Evolutionary conservation across 768 basidiomycete species (phyloP).

Genomic region (Paxillus ammoniavirescens): DNA sequence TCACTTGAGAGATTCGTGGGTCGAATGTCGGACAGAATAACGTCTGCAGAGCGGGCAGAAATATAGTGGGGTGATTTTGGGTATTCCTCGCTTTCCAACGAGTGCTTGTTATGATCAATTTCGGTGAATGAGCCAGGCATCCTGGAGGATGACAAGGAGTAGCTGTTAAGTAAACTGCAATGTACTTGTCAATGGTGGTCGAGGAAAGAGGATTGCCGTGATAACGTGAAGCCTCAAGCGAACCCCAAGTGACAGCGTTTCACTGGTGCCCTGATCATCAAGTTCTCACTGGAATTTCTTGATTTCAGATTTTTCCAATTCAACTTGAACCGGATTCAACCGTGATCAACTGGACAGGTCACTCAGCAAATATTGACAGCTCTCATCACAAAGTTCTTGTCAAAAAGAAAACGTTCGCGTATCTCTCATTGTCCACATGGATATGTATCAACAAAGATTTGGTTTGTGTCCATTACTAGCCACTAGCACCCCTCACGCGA

Average conservation of each 20-base stretch:
- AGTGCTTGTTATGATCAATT: conserved; percentile 19
- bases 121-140: conserved; percentile 50
- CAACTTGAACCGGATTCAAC: too few relatives aligned
- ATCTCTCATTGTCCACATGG: too few relatives aligned
- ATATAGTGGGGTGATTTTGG: conserved; percentile 68
- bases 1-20: conserved; percentile 83
- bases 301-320: neutral
- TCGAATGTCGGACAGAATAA: conserved; percentile 89
- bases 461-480: neutral
- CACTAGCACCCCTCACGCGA: neutral
- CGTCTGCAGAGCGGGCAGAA: conserved; percentile 80
- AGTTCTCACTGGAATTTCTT: conserved; percentile 5
- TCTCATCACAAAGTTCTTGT: too few relatives aligned
- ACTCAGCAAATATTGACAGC: too few relatives aligned
- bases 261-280: conserved; percentile 1
- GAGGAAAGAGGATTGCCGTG: conserved; percentile 11
- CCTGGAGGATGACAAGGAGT: conserved; percentile 20
- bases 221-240: conserved; percentile 2
- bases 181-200: neutral
- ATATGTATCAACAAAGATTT: neutral
- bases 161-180: neutral
- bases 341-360: too few relatives aligned
- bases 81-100: conserved; percentile 6
- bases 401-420: neutral
- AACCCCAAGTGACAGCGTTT: neutral